Evolutionary conservation across 306 rosid genomes (phyloP).

Genomic region (Ceratonia siliqua): DNA sequence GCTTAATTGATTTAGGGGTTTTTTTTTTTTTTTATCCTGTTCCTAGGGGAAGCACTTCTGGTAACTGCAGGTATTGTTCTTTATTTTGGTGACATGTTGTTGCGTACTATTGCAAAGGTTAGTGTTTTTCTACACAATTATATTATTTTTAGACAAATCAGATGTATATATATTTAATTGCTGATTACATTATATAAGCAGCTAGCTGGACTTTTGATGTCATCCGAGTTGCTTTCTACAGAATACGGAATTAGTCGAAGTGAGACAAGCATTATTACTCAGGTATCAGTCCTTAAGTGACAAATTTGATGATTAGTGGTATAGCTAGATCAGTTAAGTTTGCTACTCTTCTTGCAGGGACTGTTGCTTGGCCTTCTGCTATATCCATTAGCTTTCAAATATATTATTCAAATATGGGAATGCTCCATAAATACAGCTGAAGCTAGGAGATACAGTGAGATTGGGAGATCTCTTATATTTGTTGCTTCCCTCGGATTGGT

Average conservation of each 20-base stretch:
- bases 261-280: constrained; percentile 77
- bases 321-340: constrained; percentile 34
- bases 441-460: constrained; percentile 57
- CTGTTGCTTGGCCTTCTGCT: constrained; percentile 87
- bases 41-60: constrained; percentile 82
- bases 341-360: constrained; percentile 64
- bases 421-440: constrained; percentile 48
- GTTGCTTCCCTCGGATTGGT: constrained; percentile 60
- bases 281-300: constrained; percentile 57
- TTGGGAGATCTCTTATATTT: constrained; percentile 65
- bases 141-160: constrained; percentile 10
- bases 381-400: constrained; percentile 67
- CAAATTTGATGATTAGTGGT: constrained; percentile 30
- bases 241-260: constrained; percentile 64
- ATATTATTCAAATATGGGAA: constrained; percentile 60
- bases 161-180: constrained; percentile 25
- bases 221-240: constrained; percentile 45
- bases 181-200: constrained; percentile 44
- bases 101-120: constrained; percentile 72
- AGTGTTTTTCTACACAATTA: constrained; percentile 24
- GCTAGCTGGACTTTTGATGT: constrained; percentile 56
- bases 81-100: constrained; percentile 88
- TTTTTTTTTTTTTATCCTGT: constrained; percentile 22
- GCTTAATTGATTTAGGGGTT: background rate
- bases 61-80: constrained; percentile 83